Base-by-base conservation (phyloP, 106 monocot genomes). In the Acorus calamus region DNA sequence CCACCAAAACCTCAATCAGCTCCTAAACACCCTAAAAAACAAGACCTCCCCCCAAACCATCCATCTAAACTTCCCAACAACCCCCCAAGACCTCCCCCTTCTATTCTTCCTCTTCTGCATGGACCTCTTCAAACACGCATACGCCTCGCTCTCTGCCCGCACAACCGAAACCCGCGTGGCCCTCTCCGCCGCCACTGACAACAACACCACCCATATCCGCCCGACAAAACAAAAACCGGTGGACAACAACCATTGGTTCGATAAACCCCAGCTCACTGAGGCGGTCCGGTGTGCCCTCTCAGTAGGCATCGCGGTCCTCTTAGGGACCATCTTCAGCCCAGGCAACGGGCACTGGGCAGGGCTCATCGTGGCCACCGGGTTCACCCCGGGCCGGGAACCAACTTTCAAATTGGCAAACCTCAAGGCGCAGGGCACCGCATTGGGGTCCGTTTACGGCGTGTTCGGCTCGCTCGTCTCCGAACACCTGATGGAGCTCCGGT, bases 61-160 rank as follows among this genome's bases (percentile, higher is more conserved):
- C 12, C 63, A 67, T 6, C 59, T 61, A 55, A 47, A 50, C 28
- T 28, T 28, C 28, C 28, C 28, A 28, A 28, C 28, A 28, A 28
- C 28, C 47, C 56, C 14, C 4, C 8, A 84, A 52, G 69, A 73
- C 12, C 70, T 84, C 13, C 64, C 88, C 5, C 10, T 69, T n/a
- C 63, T 75, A 59, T 78, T 88, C 80, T 88, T 88, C 78, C 63
- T 84, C 42, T 84, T 88, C 60, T 80, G 78, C 77, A 63, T 81
- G 66, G 70, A 62, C 46, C 56, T 78, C 43, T 78, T 84, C 47
- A 11, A 46, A 2, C 53, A 69, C 11, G 56, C 41, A 54, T 28
- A 59, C 10, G 14, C 9, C 9, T 28, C 11, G 5, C 3, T 14
- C n/a, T 14, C 56, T 43, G 42, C 42, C 2, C 14, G 41, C 64